phyloP scores from a whole-genome alignment of 2,329 filamentous ascomycete species.

The Hymenoscyphus linearis region DNA sequence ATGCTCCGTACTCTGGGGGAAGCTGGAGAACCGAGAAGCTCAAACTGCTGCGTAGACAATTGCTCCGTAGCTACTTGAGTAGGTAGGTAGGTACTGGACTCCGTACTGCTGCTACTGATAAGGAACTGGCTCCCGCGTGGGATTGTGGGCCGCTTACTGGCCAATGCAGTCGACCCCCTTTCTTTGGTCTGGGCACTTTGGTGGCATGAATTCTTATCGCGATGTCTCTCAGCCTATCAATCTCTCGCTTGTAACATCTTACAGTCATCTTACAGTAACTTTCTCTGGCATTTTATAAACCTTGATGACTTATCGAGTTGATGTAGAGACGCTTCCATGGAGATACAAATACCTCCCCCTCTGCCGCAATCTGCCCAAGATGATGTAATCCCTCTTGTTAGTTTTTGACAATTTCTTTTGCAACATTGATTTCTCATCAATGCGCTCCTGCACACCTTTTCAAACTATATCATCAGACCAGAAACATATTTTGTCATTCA shows the following conservation, averaged over 20 bases:
- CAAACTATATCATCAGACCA: background rate
- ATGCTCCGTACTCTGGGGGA: too few species aligned
- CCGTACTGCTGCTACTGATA: background rate
- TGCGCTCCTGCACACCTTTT: background rate
- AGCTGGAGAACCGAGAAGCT: background rate
- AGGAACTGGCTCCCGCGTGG: background rate
- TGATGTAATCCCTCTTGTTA: background rate
- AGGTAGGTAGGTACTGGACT: too few species aligned
- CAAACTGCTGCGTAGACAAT: too few species aligned
- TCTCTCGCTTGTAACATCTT: background rate
- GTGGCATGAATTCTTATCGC: background rate
- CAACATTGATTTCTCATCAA: background rate
- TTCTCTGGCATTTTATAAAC: background rate
- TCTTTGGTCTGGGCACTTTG: too few species aligned
- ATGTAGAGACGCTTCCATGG: background rate
- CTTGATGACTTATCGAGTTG: background rate
- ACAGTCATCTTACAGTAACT: too few species aligned
- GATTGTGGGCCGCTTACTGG: background rate
- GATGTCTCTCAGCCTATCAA: background rate
- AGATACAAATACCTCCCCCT: background rate
- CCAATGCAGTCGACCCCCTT: background rate
- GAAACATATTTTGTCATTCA: background rate
- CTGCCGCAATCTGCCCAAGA: background rate
- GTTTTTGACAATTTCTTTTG: background rate
- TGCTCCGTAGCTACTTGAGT: too few species aligned